These are phyloP conservation scores for Akanthomyces uredinophilus DNA, from an alignment of 2,329 filamentous ascomycete genomes.

Conservation along the genomic window DNA sequence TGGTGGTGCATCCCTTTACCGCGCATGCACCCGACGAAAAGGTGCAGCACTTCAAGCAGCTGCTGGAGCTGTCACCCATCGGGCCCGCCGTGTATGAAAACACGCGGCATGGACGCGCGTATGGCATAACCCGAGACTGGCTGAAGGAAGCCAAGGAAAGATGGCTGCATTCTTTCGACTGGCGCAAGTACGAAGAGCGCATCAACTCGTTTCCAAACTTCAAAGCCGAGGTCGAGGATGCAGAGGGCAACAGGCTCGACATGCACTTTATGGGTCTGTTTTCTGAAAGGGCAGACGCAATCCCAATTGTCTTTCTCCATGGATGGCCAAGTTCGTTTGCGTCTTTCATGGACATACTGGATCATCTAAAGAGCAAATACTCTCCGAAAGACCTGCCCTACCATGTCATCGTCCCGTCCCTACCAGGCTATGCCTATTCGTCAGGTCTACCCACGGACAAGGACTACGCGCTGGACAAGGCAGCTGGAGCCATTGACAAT, in stretches of 20 bases:
- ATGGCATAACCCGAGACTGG: conserved; percentile 43
- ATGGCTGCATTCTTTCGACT: conserved; percentile 43
- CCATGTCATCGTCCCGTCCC: conserved; percentile 50
- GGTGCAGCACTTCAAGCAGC: conserved; percentile 39
- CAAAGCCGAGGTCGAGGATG: conserved; percentile 34
- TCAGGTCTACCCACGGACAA: conserved; percentile 40
- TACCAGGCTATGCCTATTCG: conserved; percentile 51
- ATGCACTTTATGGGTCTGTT: conserved; percentile 53
- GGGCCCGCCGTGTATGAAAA: conserved; percentile 46
- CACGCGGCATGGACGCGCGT: conserved; percentile 33
- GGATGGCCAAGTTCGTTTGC: conserved; percentile 51
- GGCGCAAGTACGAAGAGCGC: conserved; percentile 31
- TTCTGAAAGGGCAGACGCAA: conserved; percentile 43
- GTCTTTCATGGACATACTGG: conserved; percentile 50
- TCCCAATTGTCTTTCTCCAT: conserved; percentile 47
- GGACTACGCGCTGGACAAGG: conserved; percentile 28
- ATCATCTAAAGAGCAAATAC: conserved; percentile 42
- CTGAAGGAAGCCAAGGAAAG: conserved; percentile 33
- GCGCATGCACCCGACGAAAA: conserved; percentile 37
- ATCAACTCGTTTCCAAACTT: conserved; percentile 48
- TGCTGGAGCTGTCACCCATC: conserved; percentile 43
- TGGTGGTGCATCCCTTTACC: conserved; percentile 30
- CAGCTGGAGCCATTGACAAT: conserved; percentile 41
- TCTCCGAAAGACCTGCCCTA: conserved; percentile 46
- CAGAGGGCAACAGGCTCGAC: conserved; percentile 28